A percentile compares a stretch with the other conserved stretches of the same genome.
phyloP scores from a whole-genome alignment of 2,329 filamentous ascomycete species.

The Aspergillus sp. region DNA sequence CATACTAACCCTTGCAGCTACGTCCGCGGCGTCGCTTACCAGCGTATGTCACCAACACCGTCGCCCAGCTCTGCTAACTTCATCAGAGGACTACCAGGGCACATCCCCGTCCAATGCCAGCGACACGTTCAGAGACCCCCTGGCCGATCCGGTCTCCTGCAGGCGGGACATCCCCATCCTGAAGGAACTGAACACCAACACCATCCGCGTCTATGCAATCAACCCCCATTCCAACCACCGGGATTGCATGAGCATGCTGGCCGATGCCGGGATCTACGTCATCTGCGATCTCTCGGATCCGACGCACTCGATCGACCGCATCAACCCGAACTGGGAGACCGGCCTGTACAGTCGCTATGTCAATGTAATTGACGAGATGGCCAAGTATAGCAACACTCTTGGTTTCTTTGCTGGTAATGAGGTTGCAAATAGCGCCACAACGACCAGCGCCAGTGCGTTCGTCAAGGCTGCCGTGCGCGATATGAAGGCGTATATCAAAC shows the following conservation, averaged over 20 bases:
- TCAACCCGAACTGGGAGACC: conserved; percentile 65
- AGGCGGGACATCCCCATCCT: conserved; percentile 74
- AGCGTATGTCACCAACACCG: conserved; percentile 41
- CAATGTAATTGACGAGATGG: conserved; percentile 66
- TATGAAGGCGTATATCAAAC: conserved; percentile 81
- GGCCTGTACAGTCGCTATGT: conserved; percentile 70
- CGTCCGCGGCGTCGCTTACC: conserved; percentile 88
- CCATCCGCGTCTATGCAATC: conserved; percentile 85
- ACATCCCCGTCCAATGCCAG: conserved; percentile 40
- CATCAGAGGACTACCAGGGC: conserved; percentile 46
- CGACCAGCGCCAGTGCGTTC: conserved; percentile 78
- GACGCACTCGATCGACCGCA: conserved; percentile 69
- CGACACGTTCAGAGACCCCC: conserved; percentile 64
- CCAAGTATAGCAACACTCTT: conserved; percentile 75
- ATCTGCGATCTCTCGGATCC: conserved; percentile 82
- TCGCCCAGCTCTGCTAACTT: conserved; percentile 3
- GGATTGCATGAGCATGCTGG: conserved; percentile 70
- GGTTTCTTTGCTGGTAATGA: conserved; percentile 98
- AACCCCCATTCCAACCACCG: conserved; percentile 67
- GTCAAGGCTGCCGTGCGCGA: conserved; percentile 95
- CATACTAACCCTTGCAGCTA: conserved; percentile 45
- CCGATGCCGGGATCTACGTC: conserved; percentile 82
- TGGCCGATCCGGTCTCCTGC: conserved; percentile 61
- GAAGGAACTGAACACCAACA: conserved; percentile 70
- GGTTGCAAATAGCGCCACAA: conserved; percentile 75